phyloP scores from a whole-genome alignment of 83 land plant genomes.

The Thuja plicata region DNA sequence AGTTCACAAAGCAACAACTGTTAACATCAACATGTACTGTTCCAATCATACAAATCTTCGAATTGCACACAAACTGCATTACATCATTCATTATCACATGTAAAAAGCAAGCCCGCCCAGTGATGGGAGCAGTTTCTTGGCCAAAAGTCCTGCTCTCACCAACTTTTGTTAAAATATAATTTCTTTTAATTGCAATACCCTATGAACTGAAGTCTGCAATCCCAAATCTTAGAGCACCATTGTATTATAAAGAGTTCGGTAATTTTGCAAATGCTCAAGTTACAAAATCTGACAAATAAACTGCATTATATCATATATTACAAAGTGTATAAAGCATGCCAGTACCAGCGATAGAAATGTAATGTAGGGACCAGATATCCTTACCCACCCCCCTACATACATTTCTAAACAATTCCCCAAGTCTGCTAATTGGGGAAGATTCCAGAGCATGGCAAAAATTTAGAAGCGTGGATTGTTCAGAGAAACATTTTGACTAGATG shows the following conservation, averaged over 20 bases:
- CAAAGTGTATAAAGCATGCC: not conserved
- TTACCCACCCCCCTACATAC: not conserved
- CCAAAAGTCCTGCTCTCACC: not conserved
- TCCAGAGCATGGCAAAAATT: not conserved
- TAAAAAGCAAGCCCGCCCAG: not conserved
- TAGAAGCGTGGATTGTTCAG: not conserved
- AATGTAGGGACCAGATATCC: not conserved
- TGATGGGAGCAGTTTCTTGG: not conserved
- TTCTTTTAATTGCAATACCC: not conserved
- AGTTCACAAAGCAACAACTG: not conserved
- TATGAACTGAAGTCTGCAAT: not conserved
- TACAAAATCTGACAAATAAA: not conserved
- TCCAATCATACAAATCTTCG: not conserved
- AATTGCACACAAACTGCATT: not conserved
- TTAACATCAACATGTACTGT: not conserved
- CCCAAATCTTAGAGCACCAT: not conserved
- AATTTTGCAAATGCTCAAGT: conserved; percentile 4
- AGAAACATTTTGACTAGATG: not conserved
- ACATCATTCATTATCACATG: not conserved
- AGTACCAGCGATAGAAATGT: not conserved
- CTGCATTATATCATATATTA: not conserved
- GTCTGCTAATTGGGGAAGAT: not conserved
- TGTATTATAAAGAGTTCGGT: not conserved
- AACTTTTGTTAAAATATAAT: not conserved
- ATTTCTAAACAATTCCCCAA: not conserved